Evolutionary conservation across 306 rosid species (phyloP), one percentile per base, ranked within the genome.

Genomic region (Cyamopsis tetragonoloba): DNA sequence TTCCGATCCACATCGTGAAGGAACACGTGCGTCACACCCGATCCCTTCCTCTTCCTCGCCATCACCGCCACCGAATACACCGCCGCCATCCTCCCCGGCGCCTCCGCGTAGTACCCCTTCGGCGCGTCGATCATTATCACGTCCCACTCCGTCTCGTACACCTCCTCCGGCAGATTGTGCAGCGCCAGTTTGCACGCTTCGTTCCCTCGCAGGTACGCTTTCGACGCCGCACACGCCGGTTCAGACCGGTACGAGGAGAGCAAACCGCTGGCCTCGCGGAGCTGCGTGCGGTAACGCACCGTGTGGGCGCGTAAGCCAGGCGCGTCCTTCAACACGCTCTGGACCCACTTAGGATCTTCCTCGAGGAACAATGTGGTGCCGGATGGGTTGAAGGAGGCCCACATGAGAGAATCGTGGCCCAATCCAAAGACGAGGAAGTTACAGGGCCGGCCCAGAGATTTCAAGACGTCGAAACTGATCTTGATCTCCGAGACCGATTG

Each of bases 111-210:
- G 30, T 93, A 93, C 0, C 97, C 99, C 0, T 72, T 53, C 0
- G 99, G 99, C 23, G 97, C 99, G 62, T 93, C 96, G 49, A 93
- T 71, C 99, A 93, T 93, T 15, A 93, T 86, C 37, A 90, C 66
- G 49, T 93, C 99, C 99, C 99, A 93, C 63, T 90, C 97, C 24
- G 9, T 88, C 1, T 83, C 87, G 53, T 93, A 93, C 27, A 90
- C 85, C 76, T 77, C 87, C 0, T 79, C 84, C 0, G 97, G 96
- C 0, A 93, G 71, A n/a, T 93, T 84, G 4, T 78, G 64, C 11
- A 90, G 82, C 24, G 99, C 99, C 65, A 93, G 68, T 46, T 48
- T 58, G 35, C 99, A 93, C 48, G 60, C 51, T 4, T 26, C 55
- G 71, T 88, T 90, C 48, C 82, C 95, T 1, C 80, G 80, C 3